A percentile compares a stretch with the other conserved stretches of the same genome.
Evolutionary conservation across 441 rosid species (phyloP).

Genomic region (Erodium trifolium): DNA sequence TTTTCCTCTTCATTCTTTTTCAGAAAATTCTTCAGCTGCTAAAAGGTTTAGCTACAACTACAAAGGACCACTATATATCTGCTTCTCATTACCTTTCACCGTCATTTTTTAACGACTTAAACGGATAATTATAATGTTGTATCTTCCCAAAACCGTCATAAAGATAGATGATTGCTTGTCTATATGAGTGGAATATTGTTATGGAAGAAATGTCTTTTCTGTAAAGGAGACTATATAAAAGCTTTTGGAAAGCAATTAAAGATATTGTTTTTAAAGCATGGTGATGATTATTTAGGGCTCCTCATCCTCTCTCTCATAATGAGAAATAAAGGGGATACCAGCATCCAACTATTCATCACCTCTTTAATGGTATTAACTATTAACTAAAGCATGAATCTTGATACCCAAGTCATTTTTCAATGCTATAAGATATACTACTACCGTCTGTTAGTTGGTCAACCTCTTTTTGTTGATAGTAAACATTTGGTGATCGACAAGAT

Average conservation of each 20-base stretch:
- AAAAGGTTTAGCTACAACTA: not conserved
- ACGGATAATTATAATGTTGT: not conserved
- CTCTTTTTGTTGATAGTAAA: not conserved
- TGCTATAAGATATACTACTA: not conserved
- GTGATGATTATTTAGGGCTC: not conserved
- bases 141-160: not conserved
- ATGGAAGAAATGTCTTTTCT: not conserved
- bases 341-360: not conserved
- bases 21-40: not conserved
- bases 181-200: not conserved
- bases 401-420: not conserved
- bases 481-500: not conserved
- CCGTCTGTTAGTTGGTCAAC: not conserved
- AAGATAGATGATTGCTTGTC: not conserved
- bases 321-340: constrained; percentile 1
- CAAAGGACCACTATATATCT: not conserved
- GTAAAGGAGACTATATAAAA: not conserved
- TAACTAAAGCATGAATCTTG: not conserved
- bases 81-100: not conserved
- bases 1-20: not conserved
- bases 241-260: not conserved
- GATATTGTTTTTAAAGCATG: not conserved
- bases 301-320: not conserved
- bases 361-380: not conserved
- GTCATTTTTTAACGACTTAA: not conserved